Conservation (phyloP, 2,329 filamentous ascomycete species). For the Cordyceps javanica region DNA sequence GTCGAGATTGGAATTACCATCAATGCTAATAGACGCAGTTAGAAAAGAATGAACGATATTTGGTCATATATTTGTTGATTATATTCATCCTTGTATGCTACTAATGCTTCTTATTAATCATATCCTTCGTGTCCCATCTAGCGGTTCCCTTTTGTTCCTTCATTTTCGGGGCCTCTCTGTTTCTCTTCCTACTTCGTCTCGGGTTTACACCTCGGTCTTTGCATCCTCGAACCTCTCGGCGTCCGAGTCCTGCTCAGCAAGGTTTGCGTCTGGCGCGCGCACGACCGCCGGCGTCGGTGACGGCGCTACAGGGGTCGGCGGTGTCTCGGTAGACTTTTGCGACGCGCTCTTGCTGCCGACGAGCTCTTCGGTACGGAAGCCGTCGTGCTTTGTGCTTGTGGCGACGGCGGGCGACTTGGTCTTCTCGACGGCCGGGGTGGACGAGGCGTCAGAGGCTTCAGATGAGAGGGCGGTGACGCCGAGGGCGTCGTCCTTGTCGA, state of each 20-base stretch:
- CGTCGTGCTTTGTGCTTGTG: background rate
- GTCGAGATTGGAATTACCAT: background rate
- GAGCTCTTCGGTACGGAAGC: constrained; percentile 11
- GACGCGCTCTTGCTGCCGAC: background rate
- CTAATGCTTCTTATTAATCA: background rate
- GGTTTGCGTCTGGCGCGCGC: background rate
- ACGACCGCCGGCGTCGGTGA: background rate
- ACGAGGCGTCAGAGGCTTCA: background rate
- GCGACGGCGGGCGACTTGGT: constrained; percentile 13
- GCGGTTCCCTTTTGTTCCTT: background rate
- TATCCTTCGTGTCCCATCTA: background rate
- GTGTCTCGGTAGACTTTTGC: background rate
- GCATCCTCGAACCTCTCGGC: background rate
- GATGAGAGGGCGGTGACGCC: constrained; percentile 10
- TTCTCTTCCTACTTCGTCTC: background rate
- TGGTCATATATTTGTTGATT: background rate
- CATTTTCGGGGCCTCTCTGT: no score
- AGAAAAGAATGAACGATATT: background rate
- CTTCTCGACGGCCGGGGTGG: constrained; percentile 10
- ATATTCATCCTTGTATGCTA: background rate
- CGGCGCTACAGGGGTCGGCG: background rate
- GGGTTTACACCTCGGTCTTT: background rate
- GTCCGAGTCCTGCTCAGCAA: background rate
- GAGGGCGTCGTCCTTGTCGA: background rate
- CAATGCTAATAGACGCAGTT: background rate